Evolutionary conservation across 768 basidiomycete genomes (phyloP), one percentile per base, ranked within the genome.

Genomic region (Pisolithus orientalis): DNA sequence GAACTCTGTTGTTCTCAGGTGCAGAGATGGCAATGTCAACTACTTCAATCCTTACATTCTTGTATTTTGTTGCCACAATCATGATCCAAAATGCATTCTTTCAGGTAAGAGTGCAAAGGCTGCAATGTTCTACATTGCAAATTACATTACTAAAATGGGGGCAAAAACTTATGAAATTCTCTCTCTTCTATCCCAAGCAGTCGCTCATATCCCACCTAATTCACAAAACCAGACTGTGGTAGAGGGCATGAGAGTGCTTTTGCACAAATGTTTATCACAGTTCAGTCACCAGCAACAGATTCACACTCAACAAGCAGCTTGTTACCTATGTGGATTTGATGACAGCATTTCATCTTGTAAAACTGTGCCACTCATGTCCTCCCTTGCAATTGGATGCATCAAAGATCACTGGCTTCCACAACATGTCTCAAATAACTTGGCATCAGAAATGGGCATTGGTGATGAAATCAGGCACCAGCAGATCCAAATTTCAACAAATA

Each of bases 111-210:
- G 57, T 39, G 70, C 65, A 1, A 71, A 67, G 45, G 68, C 69
- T 16, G 67, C 68, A 0, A 69, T 71, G 61, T 70, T 67, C 48
- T 72, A 70, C 47, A 69, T 72, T 14, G 63, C 66, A 0, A 59
- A 71, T 37, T 70, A 71, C 43, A 71, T 71, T 14, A 72, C 69
- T 10, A 72, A 70, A 43, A 59, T 63, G 55, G 63, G 60, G 17
- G 4, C 60, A 1, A 67, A 64, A 5, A 65, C 61, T 3, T 51
- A 44, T 44, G 49, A 71, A 17, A 57, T 66, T 52, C 34, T 68
- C 0, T 59, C 60, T 0, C 28, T 67, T 0, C 31, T 69, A 8
- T 70, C 64, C 1, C 32, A 52, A 10, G 65, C 66, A 5, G 63
- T 69, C 17, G 50, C 49, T 0, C 38, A 21, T 1, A 9, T 53